Evolutionary conservation across 2,329 filamentous ascomycete genomes (phyloP).

Genomic region (Neocucurbitaria cava): DNA sequence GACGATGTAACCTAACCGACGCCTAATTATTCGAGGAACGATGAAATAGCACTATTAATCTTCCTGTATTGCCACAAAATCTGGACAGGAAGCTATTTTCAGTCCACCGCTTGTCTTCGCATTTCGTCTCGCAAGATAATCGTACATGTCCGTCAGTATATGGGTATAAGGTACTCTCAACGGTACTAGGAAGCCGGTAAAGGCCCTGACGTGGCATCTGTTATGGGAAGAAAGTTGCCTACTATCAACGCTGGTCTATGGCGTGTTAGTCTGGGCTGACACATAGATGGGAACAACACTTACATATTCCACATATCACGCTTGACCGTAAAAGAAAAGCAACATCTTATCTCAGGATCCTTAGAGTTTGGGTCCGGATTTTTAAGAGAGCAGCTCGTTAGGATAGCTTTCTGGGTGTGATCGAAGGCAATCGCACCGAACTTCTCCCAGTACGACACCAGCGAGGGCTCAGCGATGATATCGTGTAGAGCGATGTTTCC

Average conservation of each 20-base stretch:
- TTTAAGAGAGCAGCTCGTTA: constrained; percentile 92
- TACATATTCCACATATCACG: constrained; percentile 96
- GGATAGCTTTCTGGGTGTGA: constrained; percentile 87
- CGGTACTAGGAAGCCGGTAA: constrained; percentile 17
- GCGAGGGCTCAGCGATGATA: constrained; percentile 91
- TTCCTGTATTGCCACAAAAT: background rate
- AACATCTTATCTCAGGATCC: constrained; percentile 83
- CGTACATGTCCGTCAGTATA: background rate
- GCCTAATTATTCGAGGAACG: background rate
- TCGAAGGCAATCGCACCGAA: constrained; percentile 98
- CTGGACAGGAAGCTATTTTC: background rate
- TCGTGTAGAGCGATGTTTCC: constrained; percentile 95
- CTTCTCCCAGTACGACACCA: constrained; percentile 98
- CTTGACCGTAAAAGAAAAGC: constrained; percentile 96
- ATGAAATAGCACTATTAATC: background rate
- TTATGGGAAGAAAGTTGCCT: constrained; percentile 93
- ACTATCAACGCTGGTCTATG: constrained; percentile 85
- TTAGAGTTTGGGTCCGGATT: constrained; percentile 68
- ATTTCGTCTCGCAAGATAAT: background rate
- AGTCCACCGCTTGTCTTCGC: background rate
- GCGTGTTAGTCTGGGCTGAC: constrained; percentile 38
- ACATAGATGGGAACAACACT: constrained; percentile 51
- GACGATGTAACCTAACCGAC: background rate
- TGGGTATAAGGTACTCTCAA: background rate
- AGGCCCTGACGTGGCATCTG: constrained; percentile 50